Evolutionary conservation across 768 basidiomycete species (phyloP), one percentile per base, ranked within the genome.

Genomic region (Phallus indusiatus): DNA sequence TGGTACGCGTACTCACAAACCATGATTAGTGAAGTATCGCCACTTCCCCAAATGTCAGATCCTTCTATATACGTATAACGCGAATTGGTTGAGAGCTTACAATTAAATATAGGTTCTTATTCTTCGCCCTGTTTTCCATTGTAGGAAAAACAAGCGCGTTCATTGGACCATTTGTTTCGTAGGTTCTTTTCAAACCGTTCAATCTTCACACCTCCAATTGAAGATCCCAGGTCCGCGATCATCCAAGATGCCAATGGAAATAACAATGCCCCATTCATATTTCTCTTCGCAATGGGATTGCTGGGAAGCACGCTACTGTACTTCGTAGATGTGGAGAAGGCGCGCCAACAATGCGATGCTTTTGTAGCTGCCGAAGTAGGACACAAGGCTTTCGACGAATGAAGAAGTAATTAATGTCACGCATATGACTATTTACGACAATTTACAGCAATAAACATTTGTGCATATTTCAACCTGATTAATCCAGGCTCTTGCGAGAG

Each of bases 1-100:
- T 88, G 86, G 85, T 88, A 87, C 67, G 85, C 86, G 48, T 87
- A 88, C 66, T 86, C 86, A 67, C 85, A 88, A 68, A 88, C 85
- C 1, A 85, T 89, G 88, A 89, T 89, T 60, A 85, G 81, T 67
- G 85, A 90, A 63, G 86, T 90, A 24, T 85, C 82, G 46, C 85
- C 83, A 42, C 69, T 82, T 55, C 80, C 83, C 35, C 87, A 86
- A 71, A 88, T 85, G 85, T 83, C n/a, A n/a, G 42, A 67, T 37
- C 74, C 68, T 20, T 17, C 17, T 6, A n/a, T 60, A 48, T 8
- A 20, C 49, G 28, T 28, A 28, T 28, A 28, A 28, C 36, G 21
- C 48, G 54, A 22, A 49, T 9, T 18, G 28, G 11, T 18, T 22
- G 18, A 52, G 18, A 36, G 33, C 54, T 61, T 48, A 55, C 17